A percentile compares a stretch with the other conserved stretches of the same genome.
These are phyloP conservation scores for Aristolochia fimbriata DNA, from an alignment of 164 flowering plant species.

Conservation along the genomic window DNA sequence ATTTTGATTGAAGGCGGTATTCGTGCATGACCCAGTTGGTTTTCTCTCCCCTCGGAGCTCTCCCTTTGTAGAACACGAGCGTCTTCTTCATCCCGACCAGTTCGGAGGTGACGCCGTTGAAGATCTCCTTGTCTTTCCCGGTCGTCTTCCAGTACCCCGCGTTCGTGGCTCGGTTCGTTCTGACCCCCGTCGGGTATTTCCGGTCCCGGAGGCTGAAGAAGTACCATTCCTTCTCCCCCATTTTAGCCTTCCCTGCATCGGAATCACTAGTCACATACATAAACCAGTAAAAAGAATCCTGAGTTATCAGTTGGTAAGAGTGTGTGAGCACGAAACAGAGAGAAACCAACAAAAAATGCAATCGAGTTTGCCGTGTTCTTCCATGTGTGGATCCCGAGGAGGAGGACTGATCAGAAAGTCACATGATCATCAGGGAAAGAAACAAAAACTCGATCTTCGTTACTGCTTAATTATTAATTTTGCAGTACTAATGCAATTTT, in stretches of 20 bases:
- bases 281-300: no score
- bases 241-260: constrained; percentile 86
- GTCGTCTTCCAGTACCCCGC: constrained; percentile 96
- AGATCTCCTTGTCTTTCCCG: constrained; percentile 93
- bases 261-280: no score
- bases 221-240: constrained; percentile 98
- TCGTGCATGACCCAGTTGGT: constrained; percentile 98
- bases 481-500: no score
- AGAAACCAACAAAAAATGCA: no score
- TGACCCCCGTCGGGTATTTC: constrained; percentile 88
- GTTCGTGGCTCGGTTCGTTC: constrained; percentile 88
- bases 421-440: no score
- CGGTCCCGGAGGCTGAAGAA: constrained; percentile 90
- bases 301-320: no score
- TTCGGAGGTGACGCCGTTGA: constrained; percentile 49
- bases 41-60: constrained; percentile 96
- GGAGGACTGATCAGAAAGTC: no score
- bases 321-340: no score
- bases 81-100: constrained; percentile 95
- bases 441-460: no score
- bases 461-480: no score
- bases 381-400: no score
- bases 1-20: constrained; percentile 62
- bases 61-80: constrained; percentile 81
- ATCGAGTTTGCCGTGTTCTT: no score